A percentile compares a stretch with the other conserved stretches of the same genome.
Evolutionary conservation across 331 rosid species (phyloP).

Genomic region (Saraca asoca): DNA sequence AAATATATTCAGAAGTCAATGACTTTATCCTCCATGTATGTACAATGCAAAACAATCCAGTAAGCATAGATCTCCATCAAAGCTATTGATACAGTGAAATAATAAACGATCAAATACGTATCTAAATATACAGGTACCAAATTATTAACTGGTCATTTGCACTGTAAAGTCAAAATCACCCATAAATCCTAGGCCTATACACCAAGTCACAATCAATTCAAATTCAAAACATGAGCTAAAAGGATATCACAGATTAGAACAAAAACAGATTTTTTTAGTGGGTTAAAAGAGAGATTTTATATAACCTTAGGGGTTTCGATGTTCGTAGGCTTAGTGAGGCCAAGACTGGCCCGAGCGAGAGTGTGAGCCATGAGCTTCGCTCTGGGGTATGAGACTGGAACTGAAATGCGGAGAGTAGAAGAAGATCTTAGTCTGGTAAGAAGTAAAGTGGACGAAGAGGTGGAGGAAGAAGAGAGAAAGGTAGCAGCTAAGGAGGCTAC

Average conservation of each 20-base stretch:
- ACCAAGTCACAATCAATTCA: not conserved
- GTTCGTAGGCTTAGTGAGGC: conserved; percentile 77
- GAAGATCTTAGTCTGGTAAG: conserved; percentile 36
- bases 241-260: not conserved
- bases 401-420: conserved; percentile 21
- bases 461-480: conserved; percentile 26
- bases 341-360: conserved; percentile 72
- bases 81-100: not conserved
- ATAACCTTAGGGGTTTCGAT: conserved; percentile 63
- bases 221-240: not conserved
- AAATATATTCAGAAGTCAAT: conserved; percentile 4
- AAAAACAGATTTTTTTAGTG: not conserved
- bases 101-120: not conserved
- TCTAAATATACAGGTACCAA: no score
- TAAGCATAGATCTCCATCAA: not conserved
- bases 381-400: conserved; percentile 41
- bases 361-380: conserved; percentile 63
- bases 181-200: not conserved
- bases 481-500: conserved; percentile 46
- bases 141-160: not conserved
- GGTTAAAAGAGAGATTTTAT: not conserved
- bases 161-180: not conserved
- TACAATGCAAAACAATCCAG: not conserved
- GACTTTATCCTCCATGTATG: not conserved
- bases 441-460: conserved; percentile 38